Conservation (phyloP, 352 stramenopile genomes). For the Globisporangium okanoganense region DNA sequence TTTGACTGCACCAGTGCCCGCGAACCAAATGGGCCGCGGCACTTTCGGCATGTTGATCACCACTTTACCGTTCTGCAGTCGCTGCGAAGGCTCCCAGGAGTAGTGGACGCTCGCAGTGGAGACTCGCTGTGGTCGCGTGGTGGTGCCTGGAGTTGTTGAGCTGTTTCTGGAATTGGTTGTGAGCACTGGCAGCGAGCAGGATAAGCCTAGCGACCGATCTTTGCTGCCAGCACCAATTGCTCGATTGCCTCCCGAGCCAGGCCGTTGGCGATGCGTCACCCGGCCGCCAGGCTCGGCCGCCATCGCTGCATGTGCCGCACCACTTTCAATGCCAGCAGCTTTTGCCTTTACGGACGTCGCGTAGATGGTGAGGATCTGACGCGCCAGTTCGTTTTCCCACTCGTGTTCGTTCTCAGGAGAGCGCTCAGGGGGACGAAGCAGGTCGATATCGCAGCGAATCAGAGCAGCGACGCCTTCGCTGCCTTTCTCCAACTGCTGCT, state of each 20-base stretch:
- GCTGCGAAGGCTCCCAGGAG: constrained; percentile 66
- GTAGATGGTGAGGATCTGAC: constrained; percentile 89
- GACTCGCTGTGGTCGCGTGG: neutral
- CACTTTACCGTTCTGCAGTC: constrained; percentile 51
- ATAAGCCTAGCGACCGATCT: constrained; percentile 1
- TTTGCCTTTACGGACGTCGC: constrained; percentile 69
- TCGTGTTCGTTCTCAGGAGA: constrained; percentile 60
- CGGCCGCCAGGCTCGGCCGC: neutral
- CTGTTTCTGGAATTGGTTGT: neutral
- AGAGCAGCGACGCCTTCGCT: constrained; percentile 11
- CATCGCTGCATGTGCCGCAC: neutral
- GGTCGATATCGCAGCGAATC: constrained; percentile 42
- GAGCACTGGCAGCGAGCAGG: constrained; percentile 23
- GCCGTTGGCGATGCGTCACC: neutral
- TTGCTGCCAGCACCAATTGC: neutral
- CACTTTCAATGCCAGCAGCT: constrained; percentile 14
- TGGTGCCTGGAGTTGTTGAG: neutral
- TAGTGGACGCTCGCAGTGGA: constrained; percentile 36
- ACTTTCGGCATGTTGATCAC: constrained; percentile 80
- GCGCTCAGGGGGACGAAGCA: constrained; percentile 45
- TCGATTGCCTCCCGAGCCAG: neutral
- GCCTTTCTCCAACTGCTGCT: constrained; percentile 2
- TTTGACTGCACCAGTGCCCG: constrained; percentile 72
- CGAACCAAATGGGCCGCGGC: constrained; percentile 83
- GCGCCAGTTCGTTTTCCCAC: constrained; percentile 90